Evolutionary conservation across 176 grass and related monocot genomes (phyloP).

Genomic region (Tillandsia fasciculata): DNA sequence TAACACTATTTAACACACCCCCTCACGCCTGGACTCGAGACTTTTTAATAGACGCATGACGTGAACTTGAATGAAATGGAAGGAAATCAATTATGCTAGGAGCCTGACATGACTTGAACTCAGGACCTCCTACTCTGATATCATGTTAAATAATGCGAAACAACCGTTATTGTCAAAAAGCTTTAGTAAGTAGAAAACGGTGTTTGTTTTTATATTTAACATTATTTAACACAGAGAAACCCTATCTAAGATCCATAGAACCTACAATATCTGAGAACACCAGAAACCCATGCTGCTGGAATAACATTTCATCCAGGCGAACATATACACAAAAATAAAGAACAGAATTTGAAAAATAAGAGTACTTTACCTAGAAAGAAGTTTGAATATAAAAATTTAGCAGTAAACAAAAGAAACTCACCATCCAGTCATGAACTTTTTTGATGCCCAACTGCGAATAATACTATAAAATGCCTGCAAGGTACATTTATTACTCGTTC

Average conservation of each 20-base stretch:
- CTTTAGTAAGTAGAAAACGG: too few relatives aligned
- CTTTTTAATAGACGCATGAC: too few relatives aligned
- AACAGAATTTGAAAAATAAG: neutral
- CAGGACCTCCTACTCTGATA: too few relatives aligned
- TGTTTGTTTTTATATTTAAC: neutral
- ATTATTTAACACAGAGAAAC: neutral
- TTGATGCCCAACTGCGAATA: slow-evolving; percentile 26
- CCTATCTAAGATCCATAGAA: neutral
- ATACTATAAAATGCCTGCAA: slow-evolving; percentile 22
- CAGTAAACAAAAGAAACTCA: neutral
- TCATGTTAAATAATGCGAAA: too few relatives aligned
- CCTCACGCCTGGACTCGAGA: too few relatives aligned
- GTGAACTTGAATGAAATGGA: too few relatives aligned
- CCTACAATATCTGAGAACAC: neutral
- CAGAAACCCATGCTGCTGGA: neutral
- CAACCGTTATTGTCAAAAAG: too few relatives aligned
- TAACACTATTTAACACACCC: neutral
- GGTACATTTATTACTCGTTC: neutral
- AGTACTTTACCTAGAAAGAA: neutral
- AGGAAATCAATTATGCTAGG: too few relatives aligned
- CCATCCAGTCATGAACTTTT: slow-evolving; percentile 30
- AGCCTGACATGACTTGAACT: too few relatives aligned
- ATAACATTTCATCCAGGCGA: neutral
- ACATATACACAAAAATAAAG: neutral
- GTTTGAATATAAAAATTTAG: neutral